A percentile compares a stretch with the other conserved stretches of the same genome.
phyloP scores from a whole-genome alignment of 2,329 filamentous ascomycete species.

The Fusarium dimerum region DNA sequence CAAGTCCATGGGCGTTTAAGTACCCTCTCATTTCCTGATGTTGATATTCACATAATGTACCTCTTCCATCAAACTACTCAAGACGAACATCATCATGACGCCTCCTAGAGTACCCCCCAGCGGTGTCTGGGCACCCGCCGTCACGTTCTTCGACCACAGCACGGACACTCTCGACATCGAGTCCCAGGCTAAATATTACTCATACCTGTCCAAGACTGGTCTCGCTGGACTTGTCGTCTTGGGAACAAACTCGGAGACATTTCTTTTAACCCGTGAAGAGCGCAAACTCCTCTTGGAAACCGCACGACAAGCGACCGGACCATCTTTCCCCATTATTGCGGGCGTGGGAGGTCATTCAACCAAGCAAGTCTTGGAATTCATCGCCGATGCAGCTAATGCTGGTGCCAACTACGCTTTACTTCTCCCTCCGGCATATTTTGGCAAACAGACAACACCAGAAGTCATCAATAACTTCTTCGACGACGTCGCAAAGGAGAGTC shows the following conservation, averaged over 20 bases:
- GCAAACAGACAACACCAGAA: slow-evolving; percentile 58
- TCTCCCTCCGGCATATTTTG: slow-evolving; percentile 65
- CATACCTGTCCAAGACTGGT: slow-evolving; percentile 50
- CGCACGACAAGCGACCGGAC: slow-evolving; percentile 74
- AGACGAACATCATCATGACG: slow-evolving; percentile 11
- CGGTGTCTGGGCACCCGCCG: slow-evolving; percentile 53
- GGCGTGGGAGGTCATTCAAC: slow-evolving; percentile 67
- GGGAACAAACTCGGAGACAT: slow-evolving; percentile 58
- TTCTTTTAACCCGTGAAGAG: slow-evolving; percentile 59
- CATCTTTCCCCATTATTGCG: slow-evolving; percentile 82
- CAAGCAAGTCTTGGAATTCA: slow-evolving; percentile 61
- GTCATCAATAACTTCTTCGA: slow-evolving; percentile 63
- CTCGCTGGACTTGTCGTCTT: slow-evolving; percentile 54
- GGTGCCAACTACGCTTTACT: slow-evolving; percentile 64
- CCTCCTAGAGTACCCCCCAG: slow-evolving; percentile 23
- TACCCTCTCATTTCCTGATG: slow-evolving; percentile 8
- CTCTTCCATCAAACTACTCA: not conserved
- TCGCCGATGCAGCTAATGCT: slow-evolving; percentile 59
- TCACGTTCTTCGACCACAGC: slow-evolving; percentile 54
- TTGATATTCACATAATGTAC: not conserved
- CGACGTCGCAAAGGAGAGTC: slow-evolving; percentile 52
- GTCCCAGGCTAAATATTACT: slow-evolving; percentile 51
- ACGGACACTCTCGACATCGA: slow-evolving; percentile 50
- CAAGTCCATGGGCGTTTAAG: slow-evolving; percentile 15
- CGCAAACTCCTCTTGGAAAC: slow-evolving; percentile 55